Conservation (phyloP, 495 filamentous ascomycete genomes). For the Wilcoxina mikolae region DNA sequence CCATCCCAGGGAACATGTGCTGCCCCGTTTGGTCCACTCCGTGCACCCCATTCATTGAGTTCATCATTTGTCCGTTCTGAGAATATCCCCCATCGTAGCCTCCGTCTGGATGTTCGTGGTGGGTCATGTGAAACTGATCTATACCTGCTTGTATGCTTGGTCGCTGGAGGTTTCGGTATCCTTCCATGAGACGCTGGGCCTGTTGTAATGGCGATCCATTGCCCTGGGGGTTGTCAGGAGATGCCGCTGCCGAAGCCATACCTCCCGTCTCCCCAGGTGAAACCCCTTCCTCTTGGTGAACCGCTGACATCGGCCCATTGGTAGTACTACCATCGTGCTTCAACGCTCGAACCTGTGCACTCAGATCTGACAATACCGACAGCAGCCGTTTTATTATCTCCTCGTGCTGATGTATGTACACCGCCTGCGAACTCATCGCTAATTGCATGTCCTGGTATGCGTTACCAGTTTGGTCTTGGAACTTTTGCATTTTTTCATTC, state of each 20-base stretch:
- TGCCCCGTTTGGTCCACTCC: not conserved
- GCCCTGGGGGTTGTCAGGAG: constrained; percentile 21
- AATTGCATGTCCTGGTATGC: constrained; percentile 1
- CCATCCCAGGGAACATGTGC: not conserved
- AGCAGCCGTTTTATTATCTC: constrained; percentile 5
- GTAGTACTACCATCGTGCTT: not conserved
- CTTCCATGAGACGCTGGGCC: constrained; percentile 73
- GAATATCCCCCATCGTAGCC: constrained; percentile 1
- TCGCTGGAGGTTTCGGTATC: constrained; percentile 40
- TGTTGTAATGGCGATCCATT: constrained; percentile 51
- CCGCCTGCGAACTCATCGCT: not conserved
- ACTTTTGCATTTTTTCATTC: constrained; percentile 42
- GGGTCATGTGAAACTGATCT: not conserved
- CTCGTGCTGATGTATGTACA: constrained; percentile 4
- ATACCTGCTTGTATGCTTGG: constrained; percentile 4
- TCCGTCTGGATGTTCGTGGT: not conserved
- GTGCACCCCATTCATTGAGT: not conserved
- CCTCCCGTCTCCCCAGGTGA: constrained; percentile 21
- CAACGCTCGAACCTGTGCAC: not conserved
- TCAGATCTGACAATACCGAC: constrained; percentile 2
- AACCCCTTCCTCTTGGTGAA: constrained; percentile 4
- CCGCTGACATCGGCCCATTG: not conserved
- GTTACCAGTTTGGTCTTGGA: not conserved
- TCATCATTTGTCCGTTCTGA: constrained; percentile 9
- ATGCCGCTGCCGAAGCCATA: constrained; percentile 30